These are phyloP conservation scores for Ceratobasidium sp. DNA, from an alignment of 1,284 basidiomycete species.

Conservation along the genomic window DNA sequence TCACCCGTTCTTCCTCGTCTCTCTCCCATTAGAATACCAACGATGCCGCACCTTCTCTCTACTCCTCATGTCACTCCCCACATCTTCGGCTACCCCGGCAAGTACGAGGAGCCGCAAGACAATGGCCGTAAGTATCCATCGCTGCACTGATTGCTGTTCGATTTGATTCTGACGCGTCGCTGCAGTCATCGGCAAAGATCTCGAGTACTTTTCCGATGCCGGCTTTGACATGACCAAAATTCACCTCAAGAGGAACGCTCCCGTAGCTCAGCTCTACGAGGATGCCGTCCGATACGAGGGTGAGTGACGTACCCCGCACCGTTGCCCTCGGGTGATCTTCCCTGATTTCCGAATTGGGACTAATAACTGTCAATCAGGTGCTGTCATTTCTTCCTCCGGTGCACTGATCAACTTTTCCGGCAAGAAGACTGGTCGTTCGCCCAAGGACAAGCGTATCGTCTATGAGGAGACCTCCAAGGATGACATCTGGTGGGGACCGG, in stretches of 20 bases:
- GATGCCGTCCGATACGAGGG: slow-evolving; percentile 94
- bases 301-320: slow-evolving; percentile 2
- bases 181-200: slow-evolving; percentile 56
- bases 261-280: slow-evolving; percentile 94
- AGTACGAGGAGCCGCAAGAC: slow-evolving; percentile 37
- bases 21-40: background rate
- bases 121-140: slow-evolving; percentile 29
- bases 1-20: background rate
- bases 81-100: slow-evolving; percentile 41
- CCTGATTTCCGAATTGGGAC: slow-evolving; percentile 7
- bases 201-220: slow-evolving; percentile 98
- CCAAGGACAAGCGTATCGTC: slow-evolving; percentile 99
- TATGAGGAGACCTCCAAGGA: slow-evolving; percentile 97
- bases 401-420: slow-evolving; percentile 99
- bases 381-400: slow-evolving; percentile 93
- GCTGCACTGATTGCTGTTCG: background rate
- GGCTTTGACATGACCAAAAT: slow-evolving; percentile 97
- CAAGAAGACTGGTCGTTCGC: slow-evolving; percentile 97
- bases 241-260: slow-evolving; percentile 91
- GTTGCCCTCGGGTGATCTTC: background rate
- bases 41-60: slow-evolving; percentile 35
- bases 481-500: slow-evolving; percentile 99
- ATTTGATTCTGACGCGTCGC: slow-evolving; percentile 6
- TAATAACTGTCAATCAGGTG: slow-evolving; percentile 57
- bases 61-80: slow-evolving; percentile 39